phyloP scores from a whole-genome alignment of 2,329 filamentous ascomycete genomes.

The Colletotrichum truncatum region DNA sequence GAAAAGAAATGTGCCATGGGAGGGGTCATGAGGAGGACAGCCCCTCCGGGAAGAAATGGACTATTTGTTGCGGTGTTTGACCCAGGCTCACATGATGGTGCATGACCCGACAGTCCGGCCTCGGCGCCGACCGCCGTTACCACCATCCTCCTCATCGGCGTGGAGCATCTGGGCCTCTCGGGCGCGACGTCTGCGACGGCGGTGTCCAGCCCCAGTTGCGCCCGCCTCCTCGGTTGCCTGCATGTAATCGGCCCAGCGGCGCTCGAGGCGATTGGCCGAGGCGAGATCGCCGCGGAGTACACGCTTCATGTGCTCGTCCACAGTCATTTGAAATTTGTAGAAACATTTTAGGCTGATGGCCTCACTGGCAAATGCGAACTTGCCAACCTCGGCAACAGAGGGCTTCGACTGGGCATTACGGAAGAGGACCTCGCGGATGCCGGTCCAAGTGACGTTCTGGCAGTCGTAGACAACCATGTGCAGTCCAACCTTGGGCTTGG shows the following conservation, averaged over 20 bases:
- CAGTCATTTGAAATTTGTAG: slow-evolving; percentile 94
- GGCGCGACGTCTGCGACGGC: slow-evolving; percentile 78
- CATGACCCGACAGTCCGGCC: slow-evolving; percentile 72
- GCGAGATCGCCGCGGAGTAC: slow-evolving; percentile 80
- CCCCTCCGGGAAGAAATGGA: background rate
- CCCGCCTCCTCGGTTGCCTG: slow-evolving; percentile 88
- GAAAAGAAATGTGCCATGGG: background rate
- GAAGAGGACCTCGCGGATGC: slow-evolving; percentile 85
- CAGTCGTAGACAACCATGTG: slow-evolving; percentile 90
- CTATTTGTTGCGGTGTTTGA: too few relatives aligned
- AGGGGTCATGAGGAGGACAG: background rate
- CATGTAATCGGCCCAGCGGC: slow-evolving; percentile 96
- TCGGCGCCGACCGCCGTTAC: slow-evolving; percentile 63
- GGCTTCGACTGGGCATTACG: slow-evolving; percentile 81
- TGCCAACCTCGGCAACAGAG: slow-evolving; percentile 47
- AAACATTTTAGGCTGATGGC: slow-evolving; percentile 92
- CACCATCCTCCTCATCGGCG: slow-evolving; percentile 81
- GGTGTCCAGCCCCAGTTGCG: slow-evolving; percentile 69
- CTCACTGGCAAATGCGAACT: slow-evolving; percentile 73
- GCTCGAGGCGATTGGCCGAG: slow-evolving; percentile 81
- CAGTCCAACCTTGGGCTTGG: slow-evolving; percentile 68
- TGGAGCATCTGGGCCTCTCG: slow-evolving; percentile 84
- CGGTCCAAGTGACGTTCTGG: slow-evolving; percentile 90
- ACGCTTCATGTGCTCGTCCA: slow-evolving; percentile 91
- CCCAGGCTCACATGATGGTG: slow-evolving; percentile 66